Evolutionary conservation across 768 basidiomycete species (phyloP).

Genomic region (Amanita pseudoporphyria): DNA sequence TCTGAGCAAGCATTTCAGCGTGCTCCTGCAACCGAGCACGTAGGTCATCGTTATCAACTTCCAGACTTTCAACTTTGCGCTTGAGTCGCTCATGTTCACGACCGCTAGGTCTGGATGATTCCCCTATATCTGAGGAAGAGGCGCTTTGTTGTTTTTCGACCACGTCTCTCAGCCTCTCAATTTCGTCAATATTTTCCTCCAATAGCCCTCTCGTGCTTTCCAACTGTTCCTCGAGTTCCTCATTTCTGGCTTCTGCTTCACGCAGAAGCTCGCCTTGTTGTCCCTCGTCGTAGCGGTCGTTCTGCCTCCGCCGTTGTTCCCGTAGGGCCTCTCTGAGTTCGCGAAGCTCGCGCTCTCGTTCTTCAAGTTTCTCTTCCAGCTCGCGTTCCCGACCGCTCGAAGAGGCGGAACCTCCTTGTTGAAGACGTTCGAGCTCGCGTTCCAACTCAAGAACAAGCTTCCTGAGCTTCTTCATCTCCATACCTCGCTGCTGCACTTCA

Average conservation of each 20-base stretch:
- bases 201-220: constrained; percentile 59
- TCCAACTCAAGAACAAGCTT: constrained; percentile 82
- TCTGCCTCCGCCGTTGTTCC: constrained; percentile 10
- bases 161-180: constrained; percentile 63
- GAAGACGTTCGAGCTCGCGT: constrained; percentile 64
- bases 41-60: constrained; percentile 56
- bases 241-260: constrained; percentile 51
- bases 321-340: constrained; percentile 50
- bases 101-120: constrained; percentile 30
- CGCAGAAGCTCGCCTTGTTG: constrained; percentile 43
- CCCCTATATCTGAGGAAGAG: constrained; percentile 17
- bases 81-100: constrained; percentile 33
- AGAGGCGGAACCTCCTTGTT: constrained; percentile 33
- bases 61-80: constrained; percentile 45
- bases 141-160: constrained; percentile 47
- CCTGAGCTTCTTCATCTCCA: constrained; percentile 88
- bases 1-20: constrained; percentile 40
- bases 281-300: constrained; percentile 40
- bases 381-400: constrained; percentile 54
- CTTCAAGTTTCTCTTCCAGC: constrained; percentile 67
- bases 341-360: constrained; percentile 58
- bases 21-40: constrained; percentile 48
- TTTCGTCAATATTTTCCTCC: constrained; percentile 79
- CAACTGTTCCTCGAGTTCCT: constrained; percentile 64
- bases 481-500: constrained; percentile 80